A percentile compares a stretch with the other conserved stretches of the same genome.
These are phyloP conservation scores for Cyclotella choctawhatcheeana DNA, from an alignment of 108 stramenopile genomes.

Conservation along the genomic window DNA sequence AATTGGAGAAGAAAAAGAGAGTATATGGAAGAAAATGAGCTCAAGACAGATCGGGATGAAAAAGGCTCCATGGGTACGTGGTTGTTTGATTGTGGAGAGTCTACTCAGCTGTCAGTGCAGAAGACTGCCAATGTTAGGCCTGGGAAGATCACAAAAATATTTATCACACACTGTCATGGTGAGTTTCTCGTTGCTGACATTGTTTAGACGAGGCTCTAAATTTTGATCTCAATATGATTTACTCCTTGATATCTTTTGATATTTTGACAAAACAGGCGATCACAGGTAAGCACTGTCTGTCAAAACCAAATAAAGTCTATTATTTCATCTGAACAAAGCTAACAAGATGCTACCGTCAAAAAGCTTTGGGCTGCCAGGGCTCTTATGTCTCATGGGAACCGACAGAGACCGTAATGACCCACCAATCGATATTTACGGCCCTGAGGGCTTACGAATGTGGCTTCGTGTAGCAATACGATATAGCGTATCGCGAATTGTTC, in stretches of 20 bases:
- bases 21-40: background rate
- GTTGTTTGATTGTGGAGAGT: slow-evolving; percentile 97
- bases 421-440: slow-evolving; percentile 95
- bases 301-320: background rate
- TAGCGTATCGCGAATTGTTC: slow-evolving; percentile 80
- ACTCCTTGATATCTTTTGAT: background rate
- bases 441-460: slow-evolving; percentile 88
- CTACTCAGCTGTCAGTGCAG: slow-evolving; percentile 86
- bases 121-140: slow-evolving; percentile 70
- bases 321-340: too few species aligned
- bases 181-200: too few species aligned
- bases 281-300: slow-evolving; percentile 4
- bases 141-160: slow-evolving; percentile 87
- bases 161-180: slow-evolving; percentile 95
- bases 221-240: background rate
- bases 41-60: background rate
- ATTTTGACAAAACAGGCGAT: slow-evolving; percentile 7
- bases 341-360: slow-evolving; percentile 34
- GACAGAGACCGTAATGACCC: slow-evolving; percentile 64
- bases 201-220: background rate
- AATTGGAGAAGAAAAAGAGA: slow-evolving; percentile 53
- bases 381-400: slow-evolving; percentile 94
- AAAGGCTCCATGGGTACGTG: slow-evolving; percentile 71
- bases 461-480: slow-evolving; percentile 89
- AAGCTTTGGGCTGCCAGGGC: slow-evolving; percentile 91